Evolutionary conservation across 345 rosid genomes (phyloP), one percentile per base, ranked within the genome.

Genomic region (Gossypium stocksii): DNA sequence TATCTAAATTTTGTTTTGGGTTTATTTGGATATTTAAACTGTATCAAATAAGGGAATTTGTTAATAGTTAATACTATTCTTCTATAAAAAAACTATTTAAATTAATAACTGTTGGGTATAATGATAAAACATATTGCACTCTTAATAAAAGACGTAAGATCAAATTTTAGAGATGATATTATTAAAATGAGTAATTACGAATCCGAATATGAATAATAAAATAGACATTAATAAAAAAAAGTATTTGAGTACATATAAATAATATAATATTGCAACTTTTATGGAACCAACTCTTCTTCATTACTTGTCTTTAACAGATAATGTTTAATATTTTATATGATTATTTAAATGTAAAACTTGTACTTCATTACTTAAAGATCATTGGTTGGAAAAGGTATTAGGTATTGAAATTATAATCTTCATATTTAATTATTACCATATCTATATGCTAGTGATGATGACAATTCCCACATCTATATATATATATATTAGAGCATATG

Each of bases 111-210:
- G 1, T 4, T 34, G 41, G 0, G 0, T 34, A 5, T 1, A 34
- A 34, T 5, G 7, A 29, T 29, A 34, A 34, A 1, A 5, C 0
- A 34, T 0, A 34, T 34, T 34, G 0, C 1, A 0, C 1, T 1
- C 0, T 4, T 34, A 4, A 34, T 34, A 4, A 34, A 1, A 34
- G 7, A 34, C 0, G 1, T 1, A 34, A 34, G 7, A 34, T 34
- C 0, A 5, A 5, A 34, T 5, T 34, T 34, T 34, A 34, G 1
- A 34, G 1, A 34, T 1, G 41, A 34, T 34, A 0, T 34, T 34
- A 34, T 4, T 34, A 7, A 34, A 7, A 34, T 34, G 41, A 34
- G 41, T 1, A 34, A 5, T 34, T 5, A 34, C 38, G 0, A 34
- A 4, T 4, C 1, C 0, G 0, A 34, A 34, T 34, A 34, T 34